Evolutionary conservation across 306 rosid species (phyloP).

Genomic region (Quercus aquifolioides): DNA sequence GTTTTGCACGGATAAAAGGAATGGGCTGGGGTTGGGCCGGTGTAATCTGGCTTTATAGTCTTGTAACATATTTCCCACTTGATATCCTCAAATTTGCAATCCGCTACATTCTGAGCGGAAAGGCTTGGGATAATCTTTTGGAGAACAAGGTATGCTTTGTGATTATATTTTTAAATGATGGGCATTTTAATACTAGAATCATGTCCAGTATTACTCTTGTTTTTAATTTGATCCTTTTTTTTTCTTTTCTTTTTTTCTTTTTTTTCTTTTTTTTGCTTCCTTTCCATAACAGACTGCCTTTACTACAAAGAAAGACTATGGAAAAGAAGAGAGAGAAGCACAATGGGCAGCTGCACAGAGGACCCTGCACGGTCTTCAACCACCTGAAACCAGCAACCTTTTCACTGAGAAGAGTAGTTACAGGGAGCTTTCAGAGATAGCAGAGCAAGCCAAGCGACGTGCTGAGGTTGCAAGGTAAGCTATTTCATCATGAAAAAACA

Average conservation of each 20-base stretch:
- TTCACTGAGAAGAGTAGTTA: constrained; percentile 65
- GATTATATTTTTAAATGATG: neutral
- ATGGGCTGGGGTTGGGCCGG: constrained; percentile 99
- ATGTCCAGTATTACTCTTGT: neutral
- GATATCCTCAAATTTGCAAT: constrained; percentile 80
- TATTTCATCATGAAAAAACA: no score
- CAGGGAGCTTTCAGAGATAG: constrained; percentile 96
- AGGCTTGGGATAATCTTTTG: constrained; percentile 93
- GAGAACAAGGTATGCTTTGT: constrained; percentile 75
- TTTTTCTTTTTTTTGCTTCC: constrained; percentile 2
- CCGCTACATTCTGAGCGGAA: constrained; percentile 84
- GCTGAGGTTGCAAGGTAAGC: constrained; percentile 97
- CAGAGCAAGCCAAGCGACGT: constrained; percentile 95
- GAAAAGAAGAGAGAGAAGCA: constrained; percentile 99
- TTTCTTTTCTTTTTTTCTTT: neutral
- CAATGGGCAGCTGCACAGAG: constrained; percentile 99
- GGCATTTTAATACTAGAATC: neutral
- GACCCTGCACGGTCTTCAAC: constrained; percentile 97
- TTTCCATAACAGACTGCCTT: constrained; percentile 77
- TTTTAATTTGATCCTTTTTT: neutral
- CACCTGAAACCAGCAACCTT: constrained; percentile 65
- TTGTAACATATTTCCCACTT: constrained; percentile 87
- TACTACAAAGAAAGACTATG: constrained; percentile 96
- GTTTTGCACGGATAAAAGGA: constrained; percentile 76
- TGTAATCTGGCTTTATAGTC: constrained; percentile 83